Evolutionary conservation across 2,329 filamentous ascomycete species (phyloP), one percentile per base, ranked within the genome.

Genomic region (Ophiostoma angusticollis): DNA sequence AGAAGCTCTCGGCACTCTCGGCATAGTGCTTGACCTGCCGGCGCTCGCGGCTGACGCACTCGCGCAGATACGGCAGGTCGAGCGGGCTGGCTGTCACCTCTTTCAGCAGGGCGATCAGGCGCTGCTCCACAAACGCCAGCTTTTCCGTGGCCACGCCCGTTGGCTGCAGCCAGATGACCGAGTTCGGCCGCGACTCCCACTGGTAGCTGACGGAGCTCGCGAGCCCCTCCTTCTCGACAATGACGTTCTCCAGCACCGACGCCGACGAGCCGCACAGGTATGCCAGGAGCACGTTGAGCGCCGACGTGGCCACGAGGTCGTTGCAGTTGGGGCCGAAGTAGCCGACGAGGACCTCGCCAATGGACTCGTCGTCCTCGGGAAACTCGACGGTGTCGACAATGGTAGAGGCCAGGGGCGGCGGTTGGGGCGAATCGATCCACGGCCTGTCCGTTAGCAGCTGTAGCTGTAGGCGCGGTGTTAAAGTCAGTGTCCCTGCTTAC

Each of bases 181-280:
- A 80, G 47, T 84, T 80, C 3, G 87, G 85, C 35, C 87, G 75
- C 19, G 77, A 72, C 47, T 95, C 86, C 50, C 76, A 80, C 57
- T 74, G 80, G 57, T 82, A 86, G 35, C 78, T 78, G 9, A 96
- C 78, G 6, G 80, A 84, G 59, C 86, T 95, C 4, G 86, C 84
- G 32, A 96, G 72, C 49, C 93, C 83, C 58, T 96, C 89, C 50
- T 80, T 85, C 55, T 98, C 91, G 2, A 98, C 91, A 44, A 98
- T 71, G 14, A 78, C 72, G 49, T 96, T 96, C 54, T 96, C 89
- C 6, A 98, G 65, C 1, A 98, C 68, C 0, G 89, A 89, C 3
- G 93, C 85, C 1, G 93, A 93, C 1, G 91, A 96, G 6, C 87
- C 91, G 46, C 84, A 85, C 14, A 98, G 74, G 53, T 96, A 98